Conservation (phyloP, 2,329 filamentous ascomycete genomes). For the Scortechinia acanthostroma region DNA sequence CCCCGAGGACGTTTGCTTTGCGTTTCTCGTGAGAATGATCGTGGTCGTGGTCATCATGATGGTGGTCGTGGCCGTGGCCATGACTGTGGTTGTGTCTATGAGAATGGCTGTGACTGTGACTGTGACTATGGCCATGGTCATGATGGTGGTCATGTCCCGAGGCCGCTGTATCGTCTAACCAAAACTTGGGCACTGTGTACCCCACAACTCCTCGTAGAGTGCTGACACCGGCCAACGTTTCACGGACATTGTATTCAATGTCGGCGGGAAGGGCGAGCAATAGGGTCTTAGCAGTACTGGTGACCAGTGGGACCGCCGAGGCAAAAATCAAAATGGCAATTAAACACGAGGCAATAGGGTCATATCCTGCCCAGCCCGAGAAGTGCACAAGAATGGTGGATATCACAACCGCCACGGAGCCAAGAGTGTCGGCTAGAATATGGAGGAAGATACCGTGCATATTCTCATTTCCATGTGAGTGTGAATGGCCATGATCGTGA, state of each 20-base stretch:
- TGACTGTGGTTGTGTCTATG: neutral
- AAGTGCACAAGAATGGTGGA: slow-evolving; percentile 60
- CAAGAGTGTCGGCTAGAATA: slow-evolving; percentile 62
- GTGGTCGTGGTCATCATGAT: slow-evolving; percentile 18
- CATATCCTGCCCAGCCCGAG: slow-evolving; percentile 62
- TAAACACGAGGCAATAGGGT: slow-evolving; percentile 59
- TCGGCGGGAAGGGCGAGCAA: slow-evolving; percentile 56
- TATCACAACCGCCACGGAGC: slow-evolving; percentile 61
- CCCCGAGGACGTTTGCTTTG: slow-evolving; percentile 39
- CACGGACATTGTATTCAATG: slow-evolving; percentile 56
- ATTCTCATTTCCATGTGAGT: slow-evolving; percentile 51
- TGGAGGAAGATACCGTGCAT: slow-evolving; percentile 69
- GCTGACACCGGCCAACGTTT: slow-evolving; percentile 52
- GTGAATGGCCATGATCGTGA: slow-evolving; percentile 29
- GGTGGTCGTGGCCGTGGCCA: slow-evolving; percentile 15
- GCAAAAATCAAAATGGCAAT: slow-evolving; percentile 63
- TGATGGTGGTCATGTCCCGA: slow-evolving; percentile 18
- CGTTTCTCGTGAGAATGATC: slow-evolving; percentile 25
- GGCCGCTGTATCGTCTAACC: slow-evolving; percentile 38
- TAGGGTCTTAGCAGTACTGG: slow-evolving; percentile 50
- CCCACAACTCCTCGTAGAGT: slow-evolving; percentile 53
- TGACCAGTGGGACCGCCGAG: slow-evolving; percentile 61
- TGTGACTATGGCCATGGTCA: slow-evolving; percentile 11
- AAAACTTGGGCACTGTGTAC: slow-evolving; percentile 58
- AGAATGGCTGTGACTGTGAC: slow-evolving; percentile 1